Conservation (phyloP, 805 yeast species). For the Yarrowia hollandica region DNA sequence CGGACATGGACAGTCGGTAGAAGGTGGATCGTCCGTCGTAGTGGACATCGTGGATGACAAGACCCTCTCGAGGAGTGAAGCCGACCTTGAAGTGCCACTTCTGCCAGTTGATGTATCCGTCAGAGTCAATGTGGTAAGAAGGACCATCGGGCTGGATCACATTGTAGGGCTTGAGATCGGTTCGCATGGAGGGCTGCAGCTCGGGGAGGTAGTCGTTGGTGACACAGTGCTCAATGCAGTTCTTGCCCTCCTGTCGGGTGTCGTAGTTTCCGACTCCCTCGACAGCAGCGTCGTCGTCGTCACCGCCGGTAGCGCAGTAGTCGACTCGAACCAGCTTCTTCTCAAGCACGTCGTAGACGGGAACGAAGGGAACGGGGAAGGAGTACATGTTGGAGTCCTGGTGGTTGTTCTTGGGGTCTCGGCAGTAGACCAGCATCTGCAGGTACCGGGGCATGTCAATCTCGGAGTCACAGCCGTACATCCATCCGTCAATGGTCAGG, state of each 20-base stretch:
- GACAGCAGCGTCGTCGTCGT: constrained; percentile 53
- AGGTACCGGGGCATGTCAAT: constrained; percentile 43
- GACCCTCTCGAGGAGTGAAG: constrained; percentile 74
- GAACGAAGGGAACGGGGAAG: constrained; percentile 73
- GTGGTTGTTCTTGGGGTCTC: constrained; percentile 55
- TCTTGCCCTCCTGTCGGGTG: constrained; percentile 60
- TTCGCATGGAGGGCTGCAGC: constrained; percentile 38
- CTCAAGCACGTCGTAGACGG: constrained; percentile 67
- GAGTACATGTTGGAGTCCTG: constrained; percentile 47
- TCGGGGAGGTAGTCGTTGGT: constrained; percentile 49
- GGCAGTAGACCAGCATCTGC: constrained; percentile 75
- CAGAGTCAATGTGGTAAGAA: constrained; percentile 54
- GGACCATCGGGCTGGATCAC: constrained; percentile 88
- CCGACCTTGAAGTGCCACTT: constrained; percentile 79
- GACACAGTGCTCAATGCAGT: constrained; percentile 69
- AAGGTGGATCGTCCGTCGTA: constrained; percentile 76
- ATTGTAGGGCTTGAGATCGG: constrained; percentile 69
- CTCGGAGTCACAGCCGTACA: constrained; percentile 76
- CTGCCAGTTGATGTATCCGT: constrained; percentile 71
- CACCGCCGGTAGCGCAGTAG: constrained; percentile 70
- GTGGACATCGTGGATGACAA: constrained; percentile 67
- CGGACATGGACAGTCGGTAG: constrained; percentile 71
- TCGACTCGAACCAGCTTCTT: constrained; percentile 69
- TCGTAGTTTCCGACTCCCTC: constrained; percentile 43
- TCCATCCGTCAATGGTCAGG: constrained; percentile 78